A percentile compares a stretch with the other conserved stretches of the same genome.
Evolutionary conservation across 2,329 filamentous ascomycete species (phyloP).

Genomic region (Xylaria sp.): DNA sequence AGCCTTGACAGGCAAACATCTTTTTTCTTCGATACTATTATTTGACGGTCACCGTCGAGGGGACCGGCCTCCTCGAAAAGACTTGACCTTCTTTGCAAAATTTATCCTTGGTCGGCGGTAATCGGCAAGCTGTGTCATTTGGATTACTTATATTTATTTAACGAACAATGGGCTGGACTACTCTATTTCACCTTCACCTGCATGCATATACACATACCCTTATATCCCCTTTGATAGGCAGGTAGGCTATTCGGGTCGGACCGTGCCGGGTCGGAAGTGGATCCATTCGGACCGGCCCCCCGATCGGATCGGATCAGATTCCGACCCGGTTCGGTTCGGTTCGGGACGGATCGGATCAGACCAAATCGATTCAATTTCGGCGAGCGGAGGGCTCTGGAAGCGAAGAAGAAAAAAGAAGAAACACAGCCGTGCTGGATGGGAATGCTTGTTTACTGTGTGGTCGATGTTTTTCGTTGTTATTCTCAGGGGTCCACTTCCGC

Average conservation of each 20-base stretch:
- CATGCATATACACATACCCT: constrained; percentile 4
- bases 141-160: background rate
- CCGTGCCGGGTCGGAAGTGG: too few species aligned
- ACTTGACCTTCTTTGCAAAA: constrained; percentile 6
- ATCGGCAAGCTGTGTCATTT: constrained; percentile 2
- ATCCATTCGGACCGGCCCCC: too few species aligned
- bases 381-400: constrained; percentile 30
- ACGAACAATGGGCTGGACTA: constrained; percentile 13
- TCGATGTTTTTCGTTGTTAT: background rate
- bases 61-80: constrained; percentile 18
- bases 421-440: background rate
- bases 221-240: constrained; percentile 4
- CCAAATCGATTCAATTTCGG: too few species aligned
- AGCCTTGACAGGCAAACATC: constrained; percentile 9
- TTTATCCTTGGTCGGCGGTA: constrained; percentile 10
- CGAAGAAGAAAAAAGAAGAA: constrained; percentile 3
- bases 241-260: background rate
- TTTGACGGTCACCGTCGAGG: constrained; percentile 18
- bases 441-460: too few species aligned
- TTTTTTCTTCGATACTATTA: constrained; percentile 4
- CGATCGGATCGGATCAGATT: too few species aligned
- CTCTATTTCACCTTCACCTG: constrained; percentile 9
- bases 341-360: too few species aligned
- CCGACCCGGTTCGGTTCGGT: too few species aligned
- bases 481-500: background rate